Base-by-base conservation (phyloP, 768 basidiomycete species). In the Lentinula guzmanii region DNA sequence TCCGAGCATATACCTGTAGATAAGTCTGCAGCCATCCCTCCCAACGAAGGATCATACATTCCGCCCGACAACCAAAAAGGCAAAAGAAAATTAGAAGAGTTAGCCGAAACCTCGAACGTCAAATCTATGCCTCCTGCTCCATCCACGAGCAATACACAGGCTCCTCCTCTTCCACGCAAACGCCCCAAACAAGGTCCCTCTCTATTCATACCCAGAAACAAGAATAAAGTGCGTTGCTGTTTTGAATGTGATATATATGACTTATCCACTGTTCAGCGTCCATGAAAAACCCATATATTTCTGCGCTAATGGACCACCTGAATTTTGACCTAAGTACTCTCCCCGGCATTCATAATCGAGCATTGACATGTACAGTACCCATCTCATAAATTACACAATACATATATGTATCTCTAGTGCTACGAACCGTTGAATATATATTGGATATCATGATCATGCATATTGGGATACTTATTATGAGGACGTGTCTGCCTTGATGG, bases 121-220 rank as follows among this genome's bases (percentile, higher is more conserved):
- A 24, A 58, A 24, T 16, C 52, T 33, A 15, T 11, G 35, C 53
- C 37, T 28, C 28, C 55, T 13, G 28, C 21, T 7, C 7, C 34
- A 28, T 42, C 55, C n/a, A 13, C 18, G 4, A 18, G 11, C 42
- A 56, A 41, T 18, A 8, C 51, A 52, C 13, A 9, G 28, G 16
- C 61, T 59, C 18, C 58, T 61, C 28, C 60, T 53, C 71, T 69
- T 39, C 69, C 67, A 34, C 65, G 70, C 41, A 78, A 79, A 60
- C 76, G 74, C 15, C 71, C 72, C 24, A 81, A 81, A 63, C 74
- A 74, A 65, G 74, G 70, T 13, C 71, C 76, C 0, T 77, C 63
- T 42, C 71, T 89, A 60, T 89, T 90, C 68, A 88, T 89, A 61
- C 87, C 87, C 1, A 88, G 82, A 67, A 43, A 43, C 24, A 84